Evolutionary conservation across 2,329 filamentous ascomycete genomes (phyloP).

Genomic region (Penicillium sp.): DNA sequence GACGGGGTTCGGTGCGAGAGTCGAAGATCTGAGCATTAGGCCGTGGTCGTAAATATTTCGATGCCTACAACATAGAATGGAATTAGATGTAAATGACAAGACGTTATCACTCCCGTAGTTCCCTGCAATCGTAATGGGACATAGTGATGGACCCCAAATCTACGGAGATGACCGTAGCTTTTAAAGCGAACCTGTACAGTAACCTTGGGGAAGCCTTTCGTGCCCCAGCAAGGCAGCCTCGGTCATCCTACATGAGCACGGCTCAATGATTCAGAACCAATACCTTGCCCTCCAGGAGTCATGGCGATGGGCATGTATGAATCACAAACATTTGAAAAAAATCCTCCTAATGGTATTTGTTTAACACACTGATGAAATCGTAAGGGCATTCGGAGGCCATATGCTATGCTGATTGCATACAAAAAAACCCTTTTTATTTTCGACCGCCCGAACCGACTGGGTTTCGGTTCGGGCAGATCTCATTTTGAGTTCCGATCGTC

Average conservation of each 20-base stretch:
- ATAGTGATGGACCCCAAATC: background rate
- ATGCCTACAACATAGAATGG: background rate
- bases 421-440: slow-evolving; percentile 30
- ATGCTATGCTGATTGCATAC: slow-evolving; percentile 31
- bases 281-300: background rate
- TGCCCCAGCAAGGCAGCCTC: background rate
- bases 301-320: background rate
- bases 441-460: slow-evolving; percentile 25
- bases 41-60: background rate
- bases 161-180: background rate
- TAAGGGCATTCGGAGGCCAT: slow-evolving; percentile 32
- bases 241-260: background rate
- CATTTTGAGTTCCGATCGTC: slow-evolving; percentile 25
- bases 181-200: background rate
- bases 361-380: slow-evolving; percentile 30
- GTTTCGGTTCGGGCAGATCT: slow-evolving; percentile 24
- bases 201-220: background rate
- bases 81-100: background rate
- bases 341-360: slow-evolving; percentile 32
- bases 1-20: slow-evolving; percentile 27
- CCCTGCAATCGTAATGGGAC: background rate
- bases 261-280: background rate
- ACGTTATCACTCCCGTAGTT: background rate
- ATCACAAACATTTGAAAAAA: slow-evolving; percentile 13
- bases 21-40: slow-evolving; percentile 26